Base-by-base conservation (phyloP, 1,284 basidiomycete genomes). In the Flammula alnicola region DNA sequence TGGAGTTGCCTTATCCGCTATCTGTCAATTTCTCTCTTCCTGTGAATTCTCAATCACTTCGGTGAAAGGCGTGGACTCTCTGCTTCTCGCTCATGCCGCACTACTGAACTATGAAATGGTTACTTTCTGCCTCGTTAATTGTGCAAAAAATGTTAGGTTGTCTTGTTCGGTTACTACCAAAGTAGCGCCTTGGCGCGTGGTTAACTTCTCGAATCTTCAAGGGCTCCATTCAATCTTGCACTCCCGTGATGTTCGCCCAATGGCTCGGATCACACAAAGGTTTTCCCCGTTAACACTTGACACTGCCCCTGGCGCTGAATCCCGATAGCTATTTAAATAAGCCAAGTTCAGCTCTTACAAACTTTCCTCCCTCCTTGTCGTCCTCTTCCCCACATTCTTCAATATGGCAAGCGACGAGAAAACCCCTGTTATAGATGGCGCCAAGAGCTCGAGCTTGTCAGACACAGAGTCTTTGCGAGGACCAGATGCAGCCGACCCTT, bases 351-450 rank as follows among this genome's bases (percentile, higher is more conserved):
- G 6, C 6, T 12, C 26, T 4, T 27, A n/a, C 27, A 29, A 12
- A 27, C 27, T 49, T 37, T 32, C 37, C 26, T 14, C 39, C 32
- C 40, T 43, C 39, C 31, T 36, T 29, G 31, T 25, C 39, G 29
- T 43, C 27, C 29, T 23, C 41, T 20, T 30, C 27, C 41, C 17
- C 26, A 27, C 14, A 26, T 26, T 19, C 25, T 27, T 22, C 32
- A 25, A 29, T 25, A 49, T 49, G 47, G 39, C 47, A 35, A 42
- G 39, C 25, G 47, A 49, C 40, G 47, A 49, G 47, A 49, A 49
- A 31, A 26, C 14, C 25, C 5, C 17, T 22, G 7, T 23, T n/a
- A n/a, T n/a, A 7, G 39, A 33, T 9, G 40, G 30, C 26, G 8
- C 30, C 29, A 30, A 43, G 7, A 30, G 30, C 30, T 23, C 33